A percentile compares a stretch with the other conserved stretches of the same genome.
Evolutionary conservation across 495 filamentous ascomycete genomes (phyloP).

Genomic region (Tuber melanosporum): DNA sequence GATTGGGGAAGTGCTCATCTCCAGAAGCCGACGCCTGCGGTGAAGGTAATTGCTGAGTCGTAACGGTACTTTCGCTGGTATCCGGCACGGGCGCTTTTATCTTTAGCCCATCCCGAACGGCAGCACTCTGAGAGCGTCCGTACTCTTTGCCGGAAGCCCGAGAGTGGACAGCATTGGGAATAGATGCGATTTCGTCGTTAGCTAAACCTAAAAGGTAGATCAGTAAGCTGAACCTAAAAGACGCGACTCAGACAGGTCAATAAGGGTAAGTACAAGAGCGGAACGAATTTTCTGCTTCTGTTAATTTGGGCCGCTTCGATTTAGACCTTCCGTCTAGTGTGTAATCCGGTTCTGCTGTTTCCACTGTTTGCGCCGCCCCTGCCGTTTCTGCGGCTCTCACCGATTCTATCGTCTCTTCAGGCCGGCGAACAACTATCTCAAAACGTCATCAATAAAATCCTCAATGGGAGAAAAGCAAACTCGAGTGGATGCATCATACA

Average conservation of each 20-base stretch:
- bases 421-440: not conserved
- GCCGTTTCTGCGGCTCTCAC: not conserved
- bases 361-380: not conserved
- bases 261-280: not conserved
- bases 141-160: not conserved
- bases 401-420: not conserved
- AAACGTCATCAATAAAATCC: not conserved
- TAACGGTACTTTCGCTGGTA: slow-evolving; percentile 16
- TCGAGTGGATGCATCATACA: not conserved
- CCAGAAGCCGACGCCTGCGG: slow-evolving; percentile 34
- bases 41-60: slow-evolving; percentile 38
- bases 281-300: not conserved
- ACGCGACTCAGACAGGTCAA: not conserved
- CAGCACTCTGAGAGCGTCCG: slow-evolving; percentile 11
- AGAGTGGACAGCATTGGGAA: not conserved
- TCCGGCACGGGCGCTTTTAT: slow-evolving; percentile 19
- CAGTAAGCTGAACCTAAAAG: not conserved
- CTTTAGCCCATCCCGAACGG: slow-evolving; percentile 17
- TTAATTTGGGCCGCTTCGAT: not conserved
- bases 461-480: slow-evolving; percentile 1
- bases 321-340: not conserved
- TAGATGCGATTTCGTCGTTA: not conserved
- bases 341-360: not conserved
- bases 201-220: not conserved
- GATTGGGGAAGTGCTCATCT: slow-evolving; percentile 18